Conservation (phyloP, 2,329 filamentous ascomycete genomes). For the Microdochium bolleyi region DNA sequence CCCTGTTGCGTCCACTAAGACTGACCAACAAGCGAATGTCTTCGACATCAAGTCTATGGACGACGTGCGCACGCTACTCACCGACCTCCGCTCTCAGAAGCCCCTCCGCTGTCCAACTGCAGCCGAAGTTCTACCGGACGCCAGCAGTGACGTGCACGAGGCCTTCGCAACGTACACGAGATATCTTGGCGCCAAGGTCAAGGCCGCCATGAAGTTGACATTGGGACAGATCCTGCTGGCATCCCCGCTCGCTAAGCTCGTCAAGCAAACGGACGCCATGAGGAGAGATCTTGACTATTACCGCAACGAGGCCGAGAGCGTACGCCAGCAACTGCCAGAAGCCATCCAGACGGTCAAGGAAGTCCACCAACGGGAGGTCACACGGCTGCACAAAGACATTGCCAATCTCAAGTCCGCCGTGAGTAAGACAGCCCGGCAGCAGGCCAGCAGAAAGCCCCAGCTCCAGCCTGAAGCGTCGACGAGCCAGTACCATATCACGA, state of each 20-base stretch:
- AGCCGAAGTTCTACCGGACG: not conserved
- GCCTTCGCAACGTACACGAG: not conserved
- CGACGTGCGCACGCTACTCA: not conserved
- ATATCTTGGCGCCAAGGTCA: not conserved
- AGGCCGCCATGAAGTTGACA: not conserved
- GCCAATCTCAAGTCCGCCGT: not conserved
- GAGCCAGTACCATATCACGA: not conserved
- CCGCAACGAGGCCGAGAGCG: not conserved
- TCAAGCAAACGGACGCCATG: not conserved
- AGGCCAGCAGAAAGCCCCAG: not conserved
- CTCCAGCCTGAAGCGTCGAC: not conserved
- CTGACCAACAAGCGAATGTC: not conserved
- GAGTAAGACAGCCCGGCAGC: not conserved
- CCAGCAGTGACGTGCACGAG: not conserved
- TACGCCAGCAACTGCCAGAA: not conserved
- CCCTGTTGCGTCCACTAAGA: not conserved
- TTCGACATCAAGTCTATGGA: not conserved
- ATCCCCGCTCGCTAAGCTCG: not conserved
- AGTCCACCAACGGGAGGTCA: not conserved
- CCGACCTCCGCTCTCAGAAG: not conserved
- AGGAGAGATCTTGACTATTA: not conserved
- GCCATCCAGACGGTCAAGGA: not conserved
- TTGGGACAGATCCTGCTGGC: not conserved
- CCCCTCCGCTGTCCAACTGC: not conserved
- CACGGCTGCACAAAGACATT: not conserved